A percentile compares a stretch with the other conserved stretches of the same genome.
These are phyloP conservation scores for Jatropha multifida DNA, from an alignment of 441 rosid species.

Conservation along the genomic window DNA sequence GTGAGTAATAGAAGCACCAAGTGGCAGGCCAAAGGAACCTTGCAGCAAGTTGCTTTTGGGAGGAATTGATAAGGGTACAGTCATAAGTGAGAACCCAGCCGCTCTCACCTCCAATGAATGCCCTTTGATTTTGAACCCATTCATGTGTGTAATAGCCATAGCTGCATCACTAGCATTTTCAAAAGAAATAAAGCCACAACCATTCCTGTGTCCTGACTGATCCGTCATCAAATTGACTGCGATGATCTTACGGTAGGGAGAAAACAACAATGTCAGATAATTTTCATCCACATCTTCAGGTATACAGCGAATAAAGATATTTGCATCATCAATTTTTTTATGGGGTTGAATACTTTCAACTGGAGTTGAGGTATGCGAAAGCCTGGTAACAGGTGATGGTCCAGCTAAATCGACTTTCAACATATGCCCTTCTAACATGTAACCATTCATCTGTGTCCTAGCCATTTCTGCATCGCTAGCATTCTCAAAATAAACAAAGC, in stretches of 20 bases:
- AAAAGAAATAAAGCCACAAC: background rate
- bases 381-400: background rate
- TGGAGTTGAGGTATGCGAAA: background rate
- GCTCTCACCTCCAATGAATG: background rate
- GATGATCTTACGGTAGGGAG: slow-evolving; percentile 2
- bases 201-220: background rate
- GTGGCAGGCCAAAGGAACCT: background rate
- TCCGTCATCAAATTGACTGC: background rate
- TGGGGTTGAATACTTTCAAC: background rate
- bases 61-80: background rate
- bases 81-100: background rate
- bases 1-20: background rate
- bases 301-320: background rate
- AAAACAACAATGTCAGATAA: background rate
- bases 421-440: background rate
- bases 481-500: slow-evolving; percentile 1
- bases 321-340: background rate
- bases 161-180: slow-evolving; percentile 10
- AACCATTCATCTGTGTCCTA: background rate
- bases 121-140: slow-evolving; percentile 7
- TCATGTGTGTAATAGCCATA: background rate
- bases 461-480: slow-evolving; percentile 6
- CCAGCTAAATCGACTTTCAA: background rate
- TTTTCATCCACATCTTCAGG: slow-evolving; percentile 9
- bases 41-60: background rate